phyloP scores from a whole-genome alignment of 2,329 filamentous ascomycete species.

The Pyrenophora teres region DNA sequence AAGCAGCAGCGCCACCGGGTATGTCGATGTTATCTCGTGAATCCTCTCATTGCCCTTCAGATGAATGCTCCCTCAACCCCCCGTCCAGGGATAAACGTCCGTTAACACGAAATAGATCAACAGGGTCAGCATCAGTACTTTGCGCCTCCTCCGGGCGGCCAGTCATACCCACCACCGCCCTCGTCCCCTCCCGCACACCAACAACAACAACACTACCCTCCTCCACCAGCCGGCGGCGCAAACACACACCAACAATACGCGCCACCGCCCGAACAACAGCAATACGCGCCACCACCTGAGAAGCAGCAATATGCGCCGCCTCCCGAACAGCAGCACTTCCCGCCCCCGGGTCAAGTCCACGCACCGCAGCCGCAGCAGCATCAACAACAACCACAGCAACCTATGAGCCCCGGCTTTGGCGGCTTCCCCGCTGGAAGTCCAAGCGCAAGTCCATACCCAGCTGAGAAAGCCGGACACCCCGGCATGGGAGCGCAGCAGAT shows the following conservation, averaged over 20 bases:
- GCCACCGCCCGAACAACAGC: slow-evolving; percentile 38
- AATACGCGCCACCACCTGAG: slow-evolving; percentile 41
- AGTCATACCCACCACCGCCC: slow-evolving; percentile 45
- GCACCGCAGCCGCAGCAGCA: slow-evolving; percentile 29
- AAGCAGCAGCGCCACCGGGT: slow-evolving; percentile 40
- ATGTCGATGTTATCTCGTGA: slow-evolving; percentile 1
- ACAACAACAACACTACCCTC: slow-evolving; percentile 38
- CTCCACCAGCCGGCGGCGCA: slow-evolving; percentile 29
- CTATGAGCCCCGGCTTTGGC: slow-evolving; percentile 36
- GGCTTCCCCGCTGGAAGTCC: slow-evolving; percentile 27
- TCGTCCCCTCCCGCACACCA: slow-evolving; percentile 37
- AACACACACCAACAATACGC: slow-evolving; percentile 29
- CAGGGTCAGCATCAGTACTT: slow-evolving; percentile 46
- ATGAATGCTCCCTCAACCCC: not conserved
- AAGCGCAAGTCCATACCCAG: slow-evolving; percentile 29
- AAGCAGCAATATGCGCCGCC: slow-evolving; percentile 42
- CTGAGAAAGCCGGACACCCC: slow-evolving; percentile 7
- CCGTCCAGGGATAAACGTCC: too few relatives aligned
- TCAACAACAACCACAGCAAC: slow-evolving; percentile 16
- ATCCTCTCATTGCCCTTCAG: not conserved
- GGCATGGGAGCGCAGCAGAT: slow-evolving; percentile 36
- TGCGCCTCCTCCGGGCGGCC: slow-evolving; percentile 43
- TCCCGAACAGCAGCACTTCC: slow-evolving; percentile 37
- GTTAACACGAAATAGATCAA: slow-evolving; percentile 22
- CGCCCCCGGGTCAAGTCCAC: slow-evolving; percentile 31